A percentile compares a stretch with the other conserved stretches of the same genome.
These are phyloP conservation scores for Sugiyamaella xylanicola DNA, from an alignment of 1,139 yeast genomes.

Conservation along the genomic window DNA sequence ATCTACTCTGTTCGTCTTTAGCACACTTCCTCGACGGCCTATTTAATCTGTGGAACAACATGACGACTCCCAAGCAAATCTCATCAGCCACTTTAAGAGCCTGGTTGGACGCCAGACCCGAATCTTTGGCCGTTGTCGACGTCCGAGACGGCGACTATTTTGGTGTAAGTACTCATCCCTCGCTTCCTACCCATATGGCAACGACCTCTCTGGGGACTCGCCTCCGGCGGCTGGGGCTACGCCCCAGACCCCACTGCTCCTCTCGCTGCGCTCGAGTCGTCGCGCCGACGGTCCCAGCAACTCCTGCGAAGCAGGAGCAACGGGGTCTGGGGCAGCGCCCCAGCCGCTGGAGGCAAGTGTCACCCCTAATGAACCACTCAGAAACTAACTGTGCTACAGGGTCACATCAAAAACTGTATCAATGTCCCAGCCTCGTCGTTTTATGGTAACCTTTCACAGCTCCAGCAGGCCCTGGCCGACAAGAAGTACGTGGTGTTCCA, in stretches of 20 bases:
- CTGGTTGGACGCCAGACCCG: constrained; percentile 35
- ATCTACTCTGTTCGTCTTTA: too few relatives aligned
- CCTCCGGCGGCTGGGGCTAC: too few relatives aligned
- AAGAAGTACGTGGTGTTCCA: constrained; percentile 73
- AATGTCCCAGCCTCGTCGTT: constrained; percentile 64
- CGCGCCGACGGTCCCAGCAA: too few relatives aligned
- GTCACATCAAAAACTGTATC: constrained; percentile 66
- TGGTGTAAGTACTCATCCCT: constrained; percentile 57
- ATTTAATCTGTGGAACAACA: neutral
- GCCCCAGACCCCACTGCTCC: too few relatives aligned
- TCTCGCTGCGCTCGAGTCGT: too few relatives aligned
- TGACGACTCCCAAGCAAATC: constrained; percentile 20
- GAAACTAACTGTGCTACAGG: constrained; percentile 40
- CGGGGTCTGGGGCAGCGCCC: too few relatives aligned
- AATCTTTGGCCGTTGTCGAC: constrained; percentile 64
- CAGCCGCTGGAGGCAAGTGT: too few relatives aligned
- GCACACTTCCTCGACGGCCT: too few relatives aligned
- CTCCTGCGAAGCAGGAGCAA: too few relatives aligned
- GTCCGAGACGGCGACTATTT: constrained; percentile 81
- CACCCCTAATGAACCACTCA: neutral
- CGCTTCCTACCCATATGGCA: too few relatives aligned
- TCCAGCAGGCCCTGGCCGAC: constrained; percentile 46
- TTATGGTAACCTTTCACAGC: constrained; percentile 46
- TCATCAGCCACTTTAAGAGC: constrained; percentile 33
- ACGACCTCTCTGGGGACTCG: too few relatives aligned